Evolutionary conservation across 2,329 filamentous ascomycete genomes (phyloP), one percentile per base, ranked within the genome.

Genomic region (Colletotrichum aenigma): DNA sequence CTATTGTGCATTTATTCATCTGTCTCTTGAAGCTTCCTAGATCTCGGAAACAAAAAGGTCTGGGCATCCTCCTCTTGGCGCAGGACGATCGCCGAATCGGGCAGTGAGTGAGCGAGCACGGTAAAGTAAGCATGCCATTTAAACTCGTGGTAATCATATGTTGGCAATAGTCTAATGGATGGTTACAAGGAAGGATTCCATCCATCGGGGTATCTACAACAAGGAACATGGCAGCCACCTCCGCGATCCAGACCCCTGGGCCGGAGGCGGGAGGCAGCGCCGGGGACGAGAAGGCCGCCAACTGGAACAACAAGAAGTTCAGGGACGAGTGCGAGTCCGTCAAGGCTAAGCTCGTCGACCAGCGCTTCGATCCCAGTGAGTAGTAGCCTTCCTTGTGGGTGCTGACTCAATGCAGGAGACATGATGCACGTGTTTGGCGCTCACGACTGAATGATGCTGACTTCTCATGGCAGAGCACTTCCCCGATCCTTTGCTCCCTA

Each of bases 401-500:
- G 43, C 10, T 52, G 43, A 21, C 43, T 24, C 43, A 4, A 21
- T 21, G 43, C 43, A 13, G 43, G n/a, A 52, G 43, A 52, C 10
- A 13, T 52, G n/a, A 10, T 52, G 43, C 12, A 7, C 7, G 10
- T 10, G 43, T 24, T 52, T 52, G 43, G 3, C n/a, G n/a, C 43
- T 52, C 43, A 52, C n/a, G 43, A 52, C 43, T 52, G n/a, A 24
- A 52, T 52, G 43, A 61, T 18, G 58, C 55, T 70, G 55, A 70
- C 67, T 13, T 12, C 9, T 48, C 30, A n/a, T 55, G 21, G n/a
- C 62, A 83, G 83, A 80, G 69, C 84, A 87, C 48, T 89, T 87
- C 67, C 84, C 85, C 9, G 88, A 91, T 74, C 89, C 89, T 36
- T 82, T 91, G 71, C 78, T 84, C 16, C 84, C 85, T 28, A 83